Base-by-base conservation (phyloP, 352 stramenopile genomes). In the Elongisporangium undulatum region DNA sequence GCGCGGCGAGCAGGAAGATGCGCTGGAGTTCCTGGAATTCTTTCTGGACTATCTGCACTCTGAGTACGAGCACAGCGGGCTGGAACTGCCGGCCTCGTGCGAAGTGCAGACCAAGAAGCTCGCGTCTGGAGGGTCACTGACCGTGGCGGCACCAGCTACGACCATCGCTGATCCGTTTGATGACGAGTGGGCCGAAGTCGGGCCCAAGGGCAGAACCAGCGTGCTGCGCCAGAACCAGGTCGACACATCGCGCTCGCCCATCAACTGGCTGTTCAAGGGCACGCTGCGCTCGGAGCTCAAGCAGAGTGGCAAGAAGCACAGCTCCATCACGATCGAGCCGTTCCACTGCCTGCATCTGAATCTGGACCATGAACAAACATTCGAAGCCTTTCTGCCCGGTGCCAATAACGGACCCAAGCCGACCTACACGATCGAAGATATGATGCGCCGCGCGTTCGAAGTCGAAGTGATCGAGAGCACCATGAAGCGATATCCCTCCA, bases 231-330 rank as follows among this genome's bases (percentile, higher is more conserved):
- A 92, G 55, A 90, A 93, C 55, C 74, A 69, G 7, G 77, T 90
- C 16, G 80, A 92, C 45, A 67, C 66, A 10, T 75, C 64, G 13
- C 77, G 75, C 0, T 94, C 85, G 58, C 85, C 85, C 5, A 89
- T 94, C 62, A 94, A 91, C 60, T 92, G 85, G 78, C 65, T 94
- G 26, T 94, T 94, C 49, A 94, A 93, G 58, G 85, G 85, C 51
- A 74, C 79, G 4, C 69, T 94, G 19, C 85, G 85, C 49, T 91
- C 82, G 0, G 85, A 94, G 51, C 62, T 92, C 53, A 89, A 88
- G 61, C 82, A 91, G 26, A 75, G 55, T 8, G 83, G 83, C 12
- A 86, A 84, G 62, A 84, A 82, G 48, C 77, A 91, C 49, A 90
- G 78, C 56, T 91, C 82, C 15, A 91, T 91, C 52, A 94, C 83